Conservation (phyloP, 768 basidiomycete species). For the Terana coerulea region DNA sequence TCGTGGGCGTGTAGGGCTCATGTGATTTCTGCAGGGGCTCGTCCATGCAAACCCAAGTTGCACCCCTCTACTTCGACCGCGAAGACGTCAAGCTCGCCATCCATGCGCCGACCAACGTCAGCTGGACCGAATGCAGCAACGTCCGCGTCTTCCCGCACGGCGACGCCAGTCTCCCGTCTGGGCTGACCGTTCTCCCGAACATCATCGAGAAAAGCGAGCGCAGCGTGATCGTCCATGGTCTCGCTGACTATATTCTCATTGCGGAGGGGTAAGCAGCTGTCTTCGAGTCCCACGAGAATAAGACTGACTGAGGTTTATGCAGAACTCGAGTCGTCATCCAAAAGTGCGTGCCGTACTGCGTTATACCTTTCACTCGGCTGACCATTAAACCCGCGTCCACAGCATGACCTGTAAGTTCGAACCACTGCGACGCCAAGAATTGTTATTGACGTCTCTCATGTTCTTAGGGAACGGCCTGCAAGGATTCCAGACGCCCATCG, state of each 20-base stretch:
- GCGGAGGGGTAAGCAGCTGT: conserved; percentile 56
- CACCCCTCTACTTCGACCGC: conserved; percentile 69
- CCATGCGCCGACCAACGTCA: conserved; percentile 59
- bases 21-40: conserved; percentile 40
- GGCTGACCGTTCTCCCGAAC: conserved; percentile 62
- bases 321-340: conserved; percentile 33
- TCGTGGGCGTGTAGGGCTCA: neutral
- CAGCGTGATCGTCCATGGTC: conserved; percentile 66
- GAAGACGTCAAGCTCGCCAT: conserved; percentile 66
- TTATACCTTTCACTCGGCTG: neutral
- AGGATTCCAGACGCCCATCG: conserved; percentile 71
- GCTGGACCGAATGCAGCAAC: conserved; percentile 63
- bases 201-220: conserved; percentile 74
- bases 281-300: neutral
- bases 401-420: conserved; percentile 39
- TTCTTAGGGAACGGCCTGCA: conserved; percentile 57
- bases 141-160: conserved; percentile 56
- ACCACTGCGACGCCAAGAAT: too few relatives aligned
- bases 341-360: conserved; percentile 26
- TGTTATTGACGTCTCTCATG: neutral
- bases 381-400: conserved; percentile 50
- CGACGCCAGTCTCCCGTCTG: conserved; percentile 58
- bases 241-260: conserved; percentile 71
- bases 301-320: conserved; percentile 3
- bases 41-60: conserved; percentile 44